Evolutionary conservation across 1,284 basidiomycete genomes (phyloP).

Genomic region (Lentinula novae-zelandiae): DNA sequence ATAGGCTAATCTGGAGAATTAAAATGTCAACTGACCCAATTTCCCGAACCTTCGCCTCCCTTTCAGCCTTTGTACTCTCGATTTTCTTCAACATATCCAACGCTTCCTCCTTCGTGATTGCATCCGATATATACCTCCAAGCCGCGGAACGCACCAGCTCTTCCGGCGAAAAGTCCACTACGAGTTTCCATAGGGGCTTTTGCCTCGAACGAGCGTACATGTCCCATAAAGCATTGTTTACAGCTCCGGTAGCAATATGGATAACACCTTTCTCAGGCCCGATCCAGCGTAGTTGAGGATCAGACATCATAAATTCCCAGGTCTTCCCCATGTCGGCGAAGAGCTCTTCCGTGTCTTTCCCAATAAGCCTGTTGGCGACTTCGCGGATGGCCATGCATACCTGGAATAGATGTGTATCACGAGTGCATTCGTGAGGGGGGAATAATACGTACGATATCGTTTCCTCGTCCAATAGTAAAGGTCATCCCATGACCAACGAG

Average conservation of each 20-base stretch:
- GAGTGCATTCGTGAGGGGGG: neutral
- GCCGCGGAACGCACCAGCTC: slow-evolving; percentile 83
- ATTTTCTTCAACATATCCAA: slow-evolving; percentile 78
- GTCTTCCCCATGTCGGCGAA: slow-evolving; percentile 88
- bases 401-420: slow-evolving; percentile 28
- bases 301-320: slow-evolving; percentile 77
- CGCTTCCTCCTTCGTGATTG: slow-evolving; percentile 88
- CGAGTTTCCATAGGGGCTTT: slow-evolving; percentile 85
- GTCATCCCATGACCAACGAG: slow-evolving; percentile 92
- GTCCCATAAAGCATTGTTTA: slow-evolving; percentile 81
- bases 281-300: slow-evolving; percentile 90
- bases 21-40: slow-evolving; percentile 40
- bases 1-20: neutral
- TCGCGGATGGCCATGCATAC: slow-evolving; percentile 79
- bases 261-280: slow-evolving; percentile 88
- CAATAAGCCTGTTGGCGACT: slow-evolving; percentile 77
- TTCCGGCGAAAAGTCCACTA: slow-evolving; percentile 85
- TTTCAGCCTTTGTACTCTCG: slow-evolving; percentile 72
- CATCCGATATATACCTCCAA: slow-evolving; percentile 93
- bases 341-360: slow-evolving; percentile 80
- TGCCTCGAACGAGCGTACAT: slow-evolving; percentile 74
- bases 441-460: slow-evolving; percentile 69
- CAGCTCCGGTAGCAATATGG: slow-evolving; percentile 78
- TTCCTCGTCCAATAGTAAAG: slow-evolving; percentile 95
- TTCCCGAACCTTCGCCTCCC: slow-evolving; percentile 70